phyloP scores from a whole-genome alignment of 345 rosid species.

The Chamaenerion angustifolium region DNA sequence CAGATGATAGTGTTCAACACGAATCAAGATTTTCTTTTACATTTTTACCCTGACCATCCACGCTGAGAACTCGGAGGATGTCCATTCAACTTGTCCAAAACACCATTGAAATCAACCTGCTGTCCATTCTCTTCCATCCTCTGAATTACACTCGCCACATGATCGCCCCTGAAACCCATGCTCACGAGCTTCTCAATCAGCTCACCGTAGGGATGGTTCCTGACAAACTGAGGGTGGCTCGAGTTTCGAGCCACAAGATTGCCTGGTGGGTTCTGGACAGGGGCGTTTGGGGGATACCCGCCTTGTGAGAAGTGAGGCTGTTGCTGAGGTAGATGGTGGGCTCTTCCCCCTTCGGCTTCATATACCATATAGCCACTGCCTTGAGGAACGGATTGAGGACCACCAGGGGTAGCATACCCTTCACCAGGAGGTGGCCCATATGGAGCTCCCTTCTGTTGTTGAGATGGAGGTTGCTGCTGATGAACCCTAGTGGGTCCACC shows the following conservation, averaged over 20 bases:
- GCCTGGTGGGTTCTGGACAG: slow-evolving; percentile 41
- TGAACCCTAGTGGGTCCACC: slow-evolving; percentile 36
- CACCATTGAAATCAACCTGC: slow-evolving; percentile 70
- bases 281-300: slow-evolving; percentile 35
- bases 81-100: slow-evolving; percentile 64
- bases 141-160: slow-evolving; percentile 60
- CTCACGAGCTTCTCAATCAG: slow-evolving; percentile 74
- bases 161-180: slow-evolving; percentile 96
- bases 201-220: slow-evolving; percentile 60
- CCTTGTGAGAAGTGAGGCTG: slow-evolving; percentile 50
- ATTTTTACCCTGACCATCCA: slow-evolving; percentile 46
- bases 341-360: slow-evolving; percentile 48
- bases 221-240: slow-evolving; percentile 31
- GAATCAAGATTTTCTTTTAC: too few relatives aligned
- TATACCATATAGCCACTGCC: slow-evolving; percentile 62
- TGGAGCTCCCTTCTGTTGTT: slow-evolving; percentile 48
- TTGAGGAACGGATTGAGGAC: slow-evolving; percentile 43
- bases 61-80: slow-evolving; percentile 39
- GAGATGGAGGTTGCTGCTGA: slow-evolving; percentile 56
- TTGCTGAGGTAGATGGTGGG: slow-evolving; percentile 45
- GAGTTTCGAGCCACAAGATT: slow-evolving; percentile 29
- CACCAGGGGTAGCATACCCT: slow-evolving; percentile 34
- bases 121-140: slow-evolving; percentile 92
- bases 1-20: too few relatives aligned
- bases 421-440: slow-evolving; percentile 49